Base-by-base conservation (phyloP, 352 stramenopile genomes). In the Pythium rishiriense region DNA sequence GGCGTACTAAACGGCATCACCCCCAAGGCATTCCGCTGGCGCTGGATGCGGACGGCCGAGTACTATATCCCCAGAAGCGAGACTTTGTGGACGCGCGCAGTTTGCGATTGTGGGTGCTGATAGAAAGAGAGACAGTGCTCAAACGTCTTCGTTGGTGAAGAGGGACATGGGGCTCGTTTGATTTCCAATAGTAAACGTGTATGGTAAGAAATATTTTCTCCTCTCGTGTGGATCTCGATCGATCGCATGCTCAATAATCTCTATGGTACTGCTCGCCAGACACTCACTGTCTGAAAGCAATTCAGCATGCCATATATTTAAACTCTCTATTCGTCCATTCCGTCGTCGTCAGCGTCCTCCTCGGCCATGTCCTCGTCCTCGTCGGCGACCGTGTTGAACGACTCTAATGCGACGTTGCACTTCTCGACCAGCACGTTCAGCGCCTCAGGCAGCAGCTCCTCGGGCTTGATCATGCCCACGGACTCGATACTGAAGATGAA, bases 401-500 rank as follows among this genome's bases (percentile, higher is more conserved):
- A 85, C 49, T 92, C 83, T 80, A 93, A 78, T 70, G 85, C 83
- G 39, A 91, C 52, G 65, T 91, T 90, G 66, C 86, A 95, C 73
- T 95, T 95, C 28, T 91, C 76, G 41, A 77, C 75, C 21, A 95
- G 78, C 56, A 95, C 85, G 49, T 85, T 88, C 19, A 95, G 75
- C 29, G 86, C 86, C 58, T 95, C 86, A 4, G 77, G 73, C 46
- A 95, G 56, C 35, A 95, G 65, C 69, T 95, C 86, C 51, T 95
- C 83, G 1, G 84, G 78, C 42, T 92, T 92, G 63, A 93, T 88
- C 86, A 95, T 95, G 52, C 86, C 86, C 4, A 93, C 86, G 7
- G 81, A 89, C 68, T 95, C 86, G 64, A 95, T 64, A 48, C 76
- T 92, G 60, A 93, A 99, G 72, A 99, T 98, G 72, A 99, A 99